Conservation (phyloP, 1,284 basidiomycete genomes). For the Mycosarcoma mackinlayi region DNA sequence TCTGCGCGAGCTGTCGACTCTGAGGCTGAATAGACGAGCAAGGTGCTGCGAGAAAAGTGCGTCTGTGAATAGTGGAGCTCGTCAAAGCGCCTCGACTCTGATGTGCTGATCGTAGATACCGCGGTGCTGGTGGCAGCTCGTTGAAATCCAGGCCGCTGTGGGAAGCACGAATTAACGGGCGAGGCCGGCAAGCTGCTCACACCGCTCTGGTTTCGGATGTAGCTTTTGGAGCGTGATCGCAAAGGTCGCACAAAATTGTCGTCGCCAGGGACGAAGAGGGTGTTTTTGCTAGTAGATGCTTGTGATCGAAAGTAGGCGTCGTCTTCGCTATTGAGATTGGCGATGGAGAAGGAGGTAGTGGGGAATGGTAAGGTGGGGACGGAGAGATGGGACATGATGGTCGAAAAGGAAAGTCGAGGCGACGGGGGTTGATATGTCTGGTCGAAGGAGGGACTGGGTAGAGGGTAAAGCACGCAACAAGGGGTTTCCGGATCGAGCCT, state of each 20-base stretch:
- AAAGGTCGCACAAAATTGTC: conserved; percentile 11
- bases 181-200: conserved; percentile 22
- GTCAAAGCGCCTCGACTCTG: conserved; percentile 23
- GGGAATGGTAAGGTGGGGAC: conserved; percentile 21
- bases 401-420: conserved; percentile 4
- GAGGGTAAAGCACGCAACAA: background rate
- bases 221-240: conserved; percentile 18
- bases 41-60: conserved; percentile 35
- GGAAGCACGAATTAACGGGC: conserved; percentile 16
- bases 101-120: conserved; percentile 11
- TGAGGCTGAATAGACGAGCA: conserved; percentile 32
- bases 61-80: conserved; percentile 44
- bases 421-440: background rate
- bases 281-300: conserved; percentile 18
- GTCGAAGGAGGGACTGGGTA: background rate
- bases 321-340: too few relatives aligned
- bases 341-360: conserved; percentile 11
- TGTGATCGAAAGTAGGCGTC: conserved; percentile 14
- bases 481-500: conserved; percentile 27
- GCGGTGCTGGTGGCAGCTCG: conserved; percentile 22
- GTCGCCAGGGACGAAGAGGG: conserved; percentile 23
- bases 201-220: conserved; percentile 1
- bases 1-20: background rate
- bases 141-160: conserved; percentile 22
- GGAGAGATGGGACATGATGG: conserved; percentile 40